Percentiles rank a stretch among this genome's conserved stretches.
Conservation (phyloP, 495 filamentous ascomycete genomes). For the Tetracladium setigerum region DNA sequence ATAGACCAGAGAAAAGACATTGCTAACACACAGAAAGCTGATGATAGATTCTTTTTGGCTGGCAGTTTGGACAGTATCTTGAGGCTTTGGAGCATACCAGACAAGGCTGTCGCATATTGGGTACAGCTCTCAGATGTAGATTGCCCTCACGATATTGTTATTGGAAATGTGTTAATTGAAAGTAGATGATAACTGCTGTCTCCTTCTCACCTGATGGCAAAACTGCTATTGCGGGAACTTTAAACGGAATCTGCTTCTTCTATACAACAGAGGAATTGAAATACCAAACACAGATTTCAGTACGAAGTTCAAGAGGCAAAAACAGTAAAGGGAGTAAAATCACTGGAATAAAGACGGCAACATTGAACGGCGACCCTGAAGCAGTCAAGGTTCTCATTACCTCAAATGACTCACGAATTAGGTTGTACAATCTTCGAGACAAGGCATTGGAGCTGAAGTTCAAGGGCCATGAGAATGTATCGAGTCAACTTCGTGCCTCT, state of each 20-base stretch:
- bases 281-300: slow-evolving; percentile 75
- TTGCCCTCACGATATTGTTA: too few species aligned
- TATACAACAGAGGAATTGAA: slow-evolving; percentile 94
- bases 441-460: slow-evolving; percentile 83
- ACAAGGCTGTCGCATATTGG: slow-evolving; percentile 88
- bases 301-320: slow-evolving; percentile 79
- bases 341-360: slow-evolving; percentile 81
- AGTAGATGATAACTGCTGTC: slow-evolving; percentile 66
- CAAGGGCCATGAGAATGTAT: slow-evolving; percentile 87
- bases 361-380: slow-evolving; percentile 46
- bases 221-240: slow-evolving; percentile 78
- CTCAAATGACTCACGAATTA: slow-evolving; percentile 92
- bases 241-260: slow-evolving; percentile 82
- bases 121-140: slow-evolving; percentile 69
- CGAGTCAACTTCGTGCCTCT: slow-evolving; percentile 80
- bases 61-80: slow-evolving; percentile 90
- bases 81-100: slow-evolving; percentile 93
- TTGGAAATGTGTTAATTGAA: too few species aligned
- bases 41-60: slow-evolving; percentile 95
- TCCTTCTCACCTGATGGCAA: slow-evolving; percentile 90
- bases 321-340: slow-evolving; percentile 98
- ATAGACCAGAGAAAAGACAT: too few species aligned
- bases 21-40: slow-evolving; percentile 25
- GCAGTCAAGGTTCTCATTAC: slow-evolving; percentile 81
- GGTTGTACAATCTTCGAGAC: slow-evolving; percentile 80